These are phyloP conservation scores for Scheffersomyces insectosa DNA, from an alignment of 1,139 yeast species.

Conservation along the genomic window DNA sequence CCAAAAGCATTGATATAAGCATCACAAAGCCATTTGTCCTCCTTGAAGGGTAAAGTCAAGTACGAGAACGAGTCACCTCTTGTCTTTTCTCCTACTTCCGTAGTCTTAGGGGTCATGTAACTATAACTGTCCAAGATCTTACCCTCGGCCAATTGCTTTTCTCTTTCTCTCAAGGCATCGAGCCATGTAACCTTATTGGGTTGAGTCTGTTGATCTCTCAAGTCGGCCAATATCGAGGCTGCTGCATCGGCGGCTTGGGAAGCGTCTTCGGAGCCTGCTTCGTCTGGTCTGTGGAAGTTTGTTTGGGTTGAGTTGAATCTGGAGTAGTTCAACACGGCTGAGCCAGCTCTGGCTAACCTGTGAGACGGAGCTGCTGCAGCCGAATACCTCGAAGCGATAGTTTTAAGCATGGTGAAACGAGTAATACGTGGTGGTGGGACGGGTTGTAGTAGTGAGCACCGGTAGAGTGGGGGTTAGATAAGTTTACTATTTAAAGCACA, in stretches of 20 bases:
- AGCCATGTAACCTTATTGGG: conserved; percentile 78
- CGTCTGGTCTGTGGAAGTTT: conserved; percentile 38
- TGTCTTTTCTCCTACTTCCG: conserved; percentile 70
- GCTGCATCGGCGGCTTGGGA: conserved; percentile 70
- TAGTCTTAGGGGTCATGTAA: conserved; percentile 71
- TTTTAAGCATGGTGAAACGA: too few species aligned
- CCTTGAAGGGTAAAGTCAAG: conserved; percentile 76
- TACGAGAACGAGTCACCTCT: conserved; percentile 76
- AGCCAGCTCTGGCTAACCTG: neutral
- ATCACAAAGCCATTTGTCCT: conserved; percentile 80
- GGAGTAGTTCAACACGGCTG: conserved; percentile 1
- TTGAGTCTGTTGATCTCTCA: conserved; percentile 31
- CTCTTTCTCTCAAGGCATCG: conserved; percentile 75
- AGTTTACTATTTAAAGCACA: too few species aligned
- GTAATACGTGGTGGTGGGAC: too few species aligned
- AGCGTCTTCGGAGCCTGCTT: conserved; percentile 42
- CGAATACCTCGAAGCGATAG: too few species aligned
- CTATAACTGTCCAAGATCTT: conserved; percentile 67
- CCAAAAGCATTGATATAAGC: conserved; percentile 89
- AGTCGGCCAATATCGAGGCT: conserved; percentile 61
- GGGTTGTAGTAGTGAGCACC: too few species aligned
- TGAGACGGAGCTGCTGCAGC: too few species aligned
- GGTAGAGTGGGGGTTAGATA: too few species aligned
- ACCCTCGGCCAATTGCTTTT: conserved; percentile 69
- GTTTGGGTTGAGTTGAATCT: conserved; percentile 2